These are phyloP conservation scores for Periconia sp. DNA, from an alignment of 2,329 filamentous ascomycete genomes.

Conservation along the genomic window DNA sequence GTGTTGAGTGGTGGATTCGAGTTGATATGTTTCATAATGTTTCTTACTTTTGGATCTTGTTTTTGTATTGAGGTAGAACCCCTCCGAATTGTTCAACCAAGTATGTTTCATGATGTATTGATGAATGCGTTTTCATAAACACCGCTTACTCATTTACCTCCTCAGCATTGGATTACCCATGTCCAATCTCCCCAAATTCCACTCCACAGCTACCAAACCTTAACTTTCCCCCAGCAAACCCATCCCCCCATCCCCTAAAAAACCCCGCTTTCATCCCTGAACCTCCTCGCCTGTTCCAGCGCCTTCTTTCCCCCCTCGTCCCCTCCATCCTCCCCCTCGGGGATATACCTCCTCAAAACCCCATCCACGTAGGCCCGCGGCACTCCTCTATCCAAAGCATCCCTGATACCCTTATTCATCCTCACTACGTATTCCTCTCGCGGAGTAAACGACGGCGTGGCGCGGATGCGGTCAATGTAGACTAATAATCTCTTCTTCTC, in stretches of 20 bases:
- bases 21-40: no score
- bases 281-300: constrained; percentile 39
- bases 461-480: constrained; percentile 58
- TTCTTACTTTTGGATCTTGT: no score
- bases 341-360: constrained; percentile 58
- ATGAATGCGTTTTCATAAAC: no score
- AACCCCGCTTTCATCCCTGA: constrained; percentile 35
- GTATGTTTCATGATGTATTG: no score
- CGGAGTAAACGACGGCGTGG: neutral
- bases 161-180: no score
- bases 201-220: no score
- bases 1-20: no score
- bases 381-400: constrained; percentile 59
- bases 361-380: constrained; percentile 57
- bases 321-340: constrained; percentile 23
- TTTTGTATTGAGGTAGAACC: no score
- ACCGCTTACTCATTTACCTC: no score
- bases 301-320: constrained; percentile 34
- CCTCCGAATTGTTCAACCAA: no score
- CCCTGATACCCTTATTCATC: constrained; percentile 65
- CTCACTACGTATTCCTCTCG: constrained; percentile 60
- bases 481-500: constrained; percentile 38
- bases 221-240: no score
- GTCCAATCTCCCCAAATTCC: no score
- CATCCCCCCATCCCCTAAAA: neutral